phyloP scores from a whole-genome alignment of 139 green algal species.

The Chlorella sorokiniana region DNA sequence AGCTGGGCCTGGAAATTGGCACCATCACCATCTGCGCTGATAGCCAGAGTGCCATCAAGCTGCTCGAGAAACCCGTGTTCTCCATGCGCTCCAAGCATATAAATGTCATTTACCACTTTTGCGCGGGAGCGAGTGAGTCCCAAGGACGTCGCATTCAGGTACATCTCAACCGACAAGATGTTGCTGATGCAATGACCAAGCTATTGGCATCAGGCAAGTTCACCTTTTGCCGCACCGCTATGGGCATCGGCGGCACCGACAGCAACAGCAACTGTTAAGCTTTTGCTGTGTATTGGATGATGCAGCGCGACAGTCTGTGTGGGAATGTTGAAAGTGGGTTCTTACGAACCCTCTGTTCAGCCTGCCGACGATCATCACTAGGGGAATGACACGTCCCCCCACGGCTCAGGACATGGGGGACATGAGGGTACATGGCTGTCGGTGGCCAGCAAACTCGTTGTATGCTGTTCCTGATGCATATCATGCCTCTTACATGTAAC shows the following conservation, averaged over 20 bases:
- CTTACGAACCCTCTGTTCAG: too few species aligned
- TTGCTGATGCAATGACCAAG: slow-evolving; percentile 48
- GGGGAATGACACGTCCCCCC: too few species aligned
- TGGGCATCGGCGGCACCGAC: slow-evolving; percentile 27
- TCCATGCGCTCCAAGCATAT: slow-evolving; percentile 52
- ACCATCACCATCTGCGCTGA: slow-evolving; percentile 28
- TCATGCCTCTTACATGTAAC: too few species aligned
- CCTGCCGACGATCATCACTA: too few species aligned
- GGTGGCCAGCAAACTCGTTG: too few species aligned
- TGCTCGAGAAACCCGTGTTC: slow-evolving; percentile 38
- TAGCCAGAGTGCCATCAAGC: slow-evolving; percentile 47
- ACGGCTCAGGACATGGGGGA: too few species aligned
- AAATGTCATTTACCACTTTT: slow-evolving; percentile 47
- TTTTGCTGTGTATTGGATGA: background rate
- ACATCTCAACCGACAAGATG: slow-evolving; percentile 21
- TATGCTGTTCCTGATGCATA: too few species aligned
- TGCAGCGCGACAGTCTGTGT: background rate
- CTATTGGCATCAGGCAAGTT: slow-evolving; percentile 29
- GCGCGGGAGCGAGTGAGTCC: too few species aligned
- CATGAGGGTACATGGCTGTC: too few species aligned
- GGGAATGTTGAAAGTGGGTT: slow-evolving; percentile 5
- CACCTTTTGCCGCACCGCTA: background rate
- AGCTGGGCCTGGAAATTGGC: slow-evolving; percentile 20
- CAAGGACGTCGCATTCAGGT: too few species aligned
- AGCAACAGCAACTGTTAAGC: background rate